Evolutionary conservation across 306 rosid genomes (phyloP).

Genomic region (Trichosanthes truncata): DNA sequence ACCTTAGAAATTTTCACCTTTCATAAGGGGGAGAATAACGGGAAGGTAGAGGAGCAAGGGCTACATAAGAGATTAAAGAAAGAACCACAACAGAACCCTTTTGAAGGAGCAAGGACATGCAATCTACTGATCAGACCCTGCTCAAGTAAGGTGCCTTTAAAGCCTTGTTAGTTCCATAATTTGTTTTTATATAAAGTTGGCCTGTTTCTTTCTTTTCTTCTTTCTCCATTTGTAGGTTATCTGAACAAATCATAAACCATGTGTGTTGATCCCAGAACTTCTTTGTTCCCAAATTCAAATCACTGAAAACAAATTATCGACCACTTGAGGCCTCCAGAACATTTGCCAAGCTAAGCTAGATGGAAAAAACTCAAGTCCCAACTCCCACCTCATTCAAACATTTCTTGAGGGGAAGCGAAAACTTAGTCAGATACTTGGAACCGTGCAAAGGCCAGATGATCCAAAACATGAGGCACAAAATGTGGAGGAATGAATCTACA

Average conservation of each 20-base stretch:
- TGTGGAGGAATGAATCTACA: not conserved
- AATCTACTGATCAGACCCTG: not conserved
- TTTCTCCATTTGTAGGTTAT: not conserved
- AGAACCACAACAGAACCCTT: not conserved
- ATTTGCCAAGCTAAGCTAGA: not conserved
- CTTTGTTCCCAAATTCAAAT: not conserved
- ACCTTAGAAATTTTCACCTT: not conserved
- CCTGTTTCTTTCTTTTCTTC: not conserved
- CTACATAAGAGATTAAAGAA: not conserved
- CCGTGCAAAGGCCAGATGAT: not conserved
- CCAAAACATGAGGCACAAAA: not conserved
- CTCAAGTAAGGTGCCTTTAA: not conserved
- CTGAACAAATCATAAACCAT: not conserved
- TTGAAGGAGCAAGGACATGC: not conserved
- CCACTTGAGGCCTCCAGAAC: not conserved
- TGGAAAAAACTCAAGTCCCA: not conserved
- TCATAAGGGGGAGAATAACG: not conserved
- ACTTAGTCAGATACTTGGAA: not conserved
- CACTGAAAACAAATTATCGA: not conserved
- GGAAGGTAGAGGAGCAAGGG: not conserved
- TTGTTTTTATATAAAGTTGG: not conserved
- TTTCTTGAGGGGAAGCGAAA: not conserved
- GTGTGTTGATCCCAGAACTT: not conserved
- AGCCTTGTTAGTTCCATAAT: not conserved
- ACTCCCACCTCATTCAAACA: not conserved